Base-by-base conservation (phyloP, 495 filamentous ascomycete genomes). In the Aspergillus nanangensis region DNA sequence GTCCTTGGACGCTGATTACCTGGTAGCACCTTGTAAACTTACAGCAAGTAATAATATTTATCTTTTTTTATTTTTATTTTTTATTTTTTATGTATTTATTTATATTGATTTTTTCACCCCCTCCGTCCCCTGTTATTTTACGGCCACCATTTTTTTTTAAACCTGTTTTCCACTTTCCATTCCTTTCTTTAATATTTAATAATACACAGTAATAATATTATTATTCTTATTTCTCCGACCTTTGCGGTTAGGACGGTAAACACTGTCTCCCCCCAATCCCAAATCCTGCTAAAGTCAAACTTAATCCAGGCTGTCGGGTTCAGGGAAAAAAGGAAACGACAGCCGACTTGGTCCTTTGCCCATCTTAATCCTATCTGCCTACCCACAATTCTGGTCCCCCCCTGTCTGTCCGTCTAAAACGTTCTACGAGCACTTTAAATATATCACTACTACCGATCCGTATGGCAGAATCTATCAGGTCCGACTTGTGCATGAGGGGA, bases 281-380 rank as follows among this genome's bases (percentile, higher is more conserved):
- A 36, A 14, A 55, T 53, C 52, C 58, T 62, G 59, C 64, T 66
- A 65, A 61, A 66, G 56, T 55, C 55, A 58, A 72, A 68, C 68
- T 69, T 68, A 69, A 70, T 60, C 68, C 68, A 65, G 56, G 53
- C 63, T 66, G 63, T 65, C 65, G 68, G 68, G 65, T 61, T 62
- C 58, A 51, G 24, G 31, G 35, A 48, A 50, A 41, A n/a, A n/a
- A 47, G 44, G 33, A 50, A 53, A 56, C 52, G 37, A 38, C 29
- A 47, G 31, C 38, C 48, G 27, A 43, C 27, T 22, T 24, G 39
- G 32, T 13, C 34, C 35, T 21, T 19, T 44, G 29, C 32, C 31
- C 21, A 31, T 38, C 34, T 38, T 27, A 14, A 29, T 38, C 45
- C 38, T 55, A 32, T 45, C 42, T 43, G 25, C 38, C 25, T 41